Evolutionary conservation across 768 basidiomycete species (phyloP).

Genomic region (Pulveroboletus sp.): DNA sequence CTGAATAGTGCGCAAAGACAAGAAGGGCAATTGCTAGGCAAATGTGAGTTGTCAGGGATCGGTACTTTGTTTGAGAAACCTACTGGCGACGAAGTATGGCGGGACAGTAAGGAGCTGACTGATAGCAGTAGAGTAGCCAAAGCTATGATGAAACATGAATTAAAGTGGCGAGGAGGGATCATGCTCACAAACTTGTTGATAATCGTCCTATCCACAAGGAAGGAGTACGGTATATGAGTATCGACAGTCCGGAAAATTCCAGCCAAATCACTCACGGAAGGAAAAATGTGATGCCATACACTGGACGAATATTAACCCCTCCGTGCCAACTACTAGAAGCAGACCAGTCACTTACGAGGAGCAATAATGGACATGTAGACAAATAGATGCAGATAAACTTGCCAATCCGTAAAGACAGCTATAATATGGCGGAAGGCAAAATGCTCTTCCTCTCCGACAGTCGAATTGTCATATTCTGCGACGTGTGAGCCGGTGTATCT

Average conservation of each 20-base stretch:
- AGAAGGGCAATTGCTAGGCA: constrained; percentile 52
- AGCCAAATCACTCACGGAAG: constrained; percentile 52
- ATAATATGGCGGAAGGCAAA: constrained; percentile 53
- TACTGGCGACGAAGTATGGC: constrained; percentile 63
- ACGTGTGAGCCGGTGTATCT: constrained; percentile 50
- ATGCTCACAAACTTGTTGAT: constrained; percentile 42
- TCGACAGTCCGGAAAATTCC: background rate
- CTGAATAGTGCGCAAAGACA: constrained; percentile 55
- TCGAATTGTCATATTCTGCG: constrained; percentile 32
- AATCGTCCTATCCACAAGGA: constrained; percentile 44
- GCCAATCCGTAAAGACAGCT: constrained; percentile 62
- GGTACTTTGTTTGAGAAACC: constrained; percentile 14
- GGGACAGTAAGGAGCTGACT: constrained; percentile 69
- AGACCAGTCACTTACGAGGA: constrained; percentile 46
- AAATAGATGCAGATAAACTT: constrained; percentile 33
- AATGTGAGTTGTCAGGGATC: background rate
- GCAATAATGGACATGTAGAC: constrained; percentile 48
- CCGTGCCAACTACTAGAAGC: no score
- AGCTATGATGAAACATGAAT: constrained; percentile 35
- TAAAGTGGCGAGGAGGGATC: background rate
- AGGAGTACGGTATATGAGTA: background rate
- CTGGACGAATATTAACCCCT: constrained; percentile 33
- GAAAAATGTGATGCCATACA: constrained; percentile 71
- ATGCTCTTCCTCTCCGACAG: constrained; percentile 45
- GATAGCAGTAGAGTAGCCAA: constrained; percentile 54